Base-by-base conservation (phyloP, 306 rosid genomes). In the Urtica urens region DNA sequence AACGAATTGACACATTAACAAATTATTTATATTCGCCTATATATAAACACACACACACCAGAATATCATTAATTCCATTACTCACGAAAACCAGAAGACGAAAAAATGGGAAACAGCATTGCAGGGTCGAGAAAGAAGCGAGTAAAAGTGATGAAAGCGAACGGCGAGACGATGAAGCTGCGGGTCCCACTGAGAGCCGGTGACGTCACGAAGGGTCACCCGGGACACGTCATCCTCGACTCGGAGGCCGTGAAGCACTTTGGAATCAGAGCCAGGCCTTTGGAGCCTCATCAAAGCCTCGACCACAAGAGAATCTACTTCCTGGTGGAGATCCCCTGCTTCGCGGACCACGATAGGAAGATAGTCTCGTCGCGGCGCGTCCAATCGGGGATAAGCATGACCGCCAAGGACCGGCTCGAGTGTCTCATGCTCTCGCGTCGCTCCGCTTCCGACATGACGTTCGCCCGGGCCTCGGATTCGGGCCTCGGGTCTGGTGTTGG, bases 361-460 rank as follows among this genome's bases (percentile, higher is more conserved):
- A 3, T 35, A 15, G 2, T 35, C 2, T 1, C 11, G 11, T n/a
- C 63, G 0, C 57, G 83, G 25, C 71, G 95, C 54, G 82, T 49
- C 19, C 73, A 68, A 37, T 87, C 96, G 0, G 73, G 78, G 0
- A 55, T 82, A 1, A 71, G 74, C 0, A 53, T 72, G 68, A 71
- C 64, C 21, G 96, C 96, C 45, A 69, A 62, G 55, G 96, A 82
- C 40, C 73, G 87, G 51, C 94, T 87, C 5, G 94, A 87, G 15
- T 75, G 77, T 49, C 62, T 87, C 57, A 79, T 79, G 94, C 44
- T 87, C 4, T 81, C 94, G 0, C 76, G 85, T 29, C 68, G 96
- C 14, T 46, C 80, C 1, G 64, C 71, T 53, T 87, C 96, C 0
- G 94, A 79, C 57, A 18, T 87, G 4, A 9, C 88, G 0, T 12